phyloP scores from a whole-genome alignment of 164 flowering plant species.

The Kingdonia uniflora region DNA sequence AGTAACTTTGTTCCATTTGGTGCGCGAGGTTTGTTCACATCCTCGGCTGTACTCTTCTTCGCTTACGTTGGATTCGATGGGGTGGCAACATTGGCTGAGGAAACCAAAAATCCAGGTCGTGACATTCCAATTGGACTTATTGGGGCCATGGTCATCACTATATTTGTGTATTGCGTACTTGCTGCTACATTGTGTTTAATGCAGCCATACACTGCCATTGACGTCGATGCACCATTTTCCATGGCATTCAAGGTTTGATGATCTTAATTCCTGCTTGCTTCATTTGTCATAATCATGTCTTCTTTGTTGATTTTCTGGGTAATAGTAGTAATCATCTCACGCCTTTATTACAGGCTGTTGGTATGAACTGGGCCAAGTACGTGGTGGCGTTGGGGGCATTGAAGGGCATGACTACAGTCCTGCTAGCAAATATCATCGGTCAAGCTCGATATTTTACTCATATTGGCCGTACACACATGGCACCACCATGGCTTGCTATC shows the following conservation, averaged over 20 bases:
- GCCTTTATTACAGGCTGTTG: constrained; percentile 18
- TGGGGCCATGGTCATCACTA: constrained; percentile 35
- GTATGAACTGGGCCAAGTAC: constrained; percentile 57
- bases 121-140: constrained; percentile 55
- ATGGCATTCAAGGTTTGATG: constrained; percentile 31
- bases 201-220: constrained; percentile 26
- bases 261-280: no score
- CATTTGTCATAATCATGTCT: no score
- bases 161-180: constrained; percentile 21
- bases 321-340: no score
- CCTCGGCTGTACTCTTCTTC: constrained; percentile 48
- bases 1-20: constrained; percentile 32
- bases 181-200: constrained; percentile 39
- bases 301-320: no score
- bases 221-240: constrained; percentile 44
- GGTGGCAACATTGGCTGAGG: constrained; percentile 53
- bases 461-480: constrained; percentile 70
- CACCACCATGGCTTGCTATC: constrained; percentile 55
- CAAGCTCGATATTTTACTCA: constrained; percentile 79
- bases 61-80: constrained; percentile 56
- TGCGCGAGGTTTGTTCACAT: constrained; percentile 31
- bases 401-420: constrained; percentile 62
- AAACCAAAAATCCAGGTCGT: constrained; percentile 41
- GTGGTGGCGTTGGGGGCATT: constrained; percentile 55
- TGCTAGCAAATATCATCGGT: constrained; percentile 48